Base-by-base conservation (phyloP, 1,284 basidiomycete genomes). In the Lignosus rhinocerotis region DNA sequence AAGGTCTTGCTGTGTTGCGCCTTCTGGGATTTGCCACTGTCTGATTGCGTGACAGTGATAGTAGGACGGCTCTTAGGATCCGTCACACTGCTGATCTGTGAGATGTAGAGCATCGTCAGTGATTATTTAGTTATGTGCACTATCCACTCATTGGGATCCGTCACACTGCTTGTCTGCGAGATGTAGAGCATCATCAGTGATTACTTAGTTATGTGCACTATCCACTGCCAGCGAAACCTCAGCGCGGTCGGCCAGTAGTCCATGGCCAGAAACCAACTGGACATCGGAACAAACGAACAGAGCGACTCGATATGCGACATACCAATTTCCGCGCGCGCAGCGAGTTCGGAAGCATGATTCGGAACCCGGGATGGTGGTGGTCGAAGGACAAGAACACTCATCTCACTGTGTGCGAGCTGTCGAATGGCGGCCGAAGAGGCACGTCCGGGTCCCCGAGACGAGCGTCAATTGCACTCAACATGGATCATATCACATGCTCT, bases 1-100 rank as follows among this genome's bases (percentile, higher is more conserved):
- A 88, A 66, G 16, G 83, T 87, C 62, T 62, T 52, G 43, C 58
- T 58, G 41, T 36, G 41, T 31, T 46, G 30, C 38, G 39, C 6
- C 50, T 43, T 50, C 32, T 33, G 54, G 31, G 39, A n/a, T 41
- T 34, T 34, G 41, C 43, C 43, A 16, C 54, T 19, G 48, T 44
- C 39, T 6, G 34, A 31, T 16, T 49, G 47, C 11, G 48, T 53
- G 43, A 56, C 53, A 19, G 56, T 44, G 19, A 54, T 12, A 9
- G 59, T 42, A 6, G 56, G 46, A 17, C 21, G 43, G 17, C 43
- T 56, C 30, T 53, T 53, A 16, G 52, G 52, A 46, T 51, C 51
- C 21, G 54, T 52, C 48, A 56, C 50, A 11, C 33, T 47, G n/a
- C 48, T 45, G 46, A 49, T 53, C 59, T 61, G 41, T 17, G 36